phyloP scores from a whole-genome alignment of 306 rosid genomes.

The Citrullus mucosospermus region DNA sequence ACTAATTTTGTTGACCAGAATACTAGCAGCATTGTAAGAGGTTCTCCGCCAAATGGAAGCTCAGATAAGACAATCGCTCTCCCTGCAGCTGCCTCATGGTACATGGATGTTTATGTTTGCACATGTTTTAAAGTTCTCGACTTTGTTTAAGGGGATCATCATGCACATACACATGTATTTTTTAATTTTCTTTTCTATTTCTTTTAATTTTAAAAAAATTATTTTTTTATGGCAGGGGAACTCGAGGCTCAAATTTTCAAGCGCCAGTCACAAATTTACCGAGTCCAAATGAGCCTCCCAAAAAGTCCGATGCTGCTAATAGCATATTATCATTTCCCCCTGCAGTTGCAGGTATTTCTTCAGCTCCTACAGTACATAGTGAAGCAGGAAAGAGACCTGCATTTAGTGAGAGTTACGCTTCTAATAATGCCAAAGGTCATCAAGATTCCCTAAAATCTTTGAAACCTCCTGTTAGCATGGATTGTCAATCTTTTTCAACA shows the following conservation, averaged over 20 bases:
- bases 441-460: constrained; percentile 32
- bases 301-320: constrained; percentile 37
- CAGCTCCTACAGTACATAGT: constrained; percentile 23
- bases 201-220: too few species aligned
- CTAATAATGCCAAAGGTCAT: constrained; percentile 18
- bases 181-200: not conserved
- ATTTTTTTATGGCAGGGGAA: constrained; percentile 40
- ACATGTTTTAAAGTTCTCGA: not conserved
- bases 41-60: constrained; percentile 64
- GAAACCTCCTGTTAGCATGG: constrained; percentile 36
- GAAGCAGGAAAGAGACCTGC: constrained; percentile 27
- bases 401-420: constrained; percentile 23
- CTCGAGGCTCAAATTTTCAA: constrained; percentile 42
- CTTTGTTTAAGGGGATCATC: constrained; percentile 1
- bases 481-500: constrained; percentile 16
- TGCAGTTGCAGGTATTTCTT: constrained; percentile 33
- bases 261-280: constrained; percentile 24
- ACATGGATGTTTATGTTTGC: constrained; percentile 15
- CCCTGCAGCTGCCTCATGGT: constrained; percentile 70
- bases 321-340: constrained; percentile 29
- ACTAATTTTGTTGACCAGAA: constrained; percentile 31
- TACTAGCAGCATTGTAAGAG: constrained; percentile 26
- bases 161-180: not conserved
- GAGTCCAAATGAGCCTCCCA: constrained; percentile 42
- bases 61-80: constrained; percentile 44